phyloP scores from a whole-genome alignment of 2,329 filamentous ascomycete genomes.

The Colletotrichum chlorophyti region DNA sequence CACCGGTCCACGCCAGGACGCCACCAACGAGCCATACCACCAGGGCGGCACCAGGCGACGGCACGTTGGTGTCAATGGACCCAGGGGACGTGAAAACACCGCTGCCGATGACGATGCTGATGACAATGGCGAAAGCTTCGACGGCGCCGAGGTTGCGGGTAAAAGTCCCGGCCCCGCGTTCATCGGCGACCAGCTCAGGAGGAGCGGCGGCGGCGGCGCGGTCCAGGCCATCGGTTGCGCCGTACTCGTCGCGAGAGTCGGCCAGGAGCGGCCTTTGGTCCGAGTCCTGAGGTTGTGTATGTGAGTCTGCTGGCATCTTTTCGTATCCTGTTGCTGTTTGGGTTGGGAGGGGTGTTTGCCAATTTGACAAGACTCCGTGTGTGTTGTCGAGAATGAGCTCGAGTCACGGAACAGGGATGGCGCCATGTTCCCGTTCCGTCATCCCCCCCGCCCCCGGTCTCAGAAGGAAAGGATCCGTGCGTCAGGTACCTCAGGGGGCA shows the following conservation, averaged over 20 bases:
- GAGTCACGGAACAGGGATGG: slow-evolving; percentile 19
- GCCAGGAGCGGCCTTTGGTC: slow-evolving; percentile 19
- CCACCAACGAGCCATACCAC: slow-evolving; percentile 68
- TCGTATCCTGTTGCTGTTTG: not conserved
- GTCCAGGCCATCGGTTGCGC: slow-evolving; percentile 13
- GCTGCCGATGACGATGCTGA: slow-evolving; percentile 69
- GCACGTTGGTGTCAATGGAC: slow-evolving; percentile 68
- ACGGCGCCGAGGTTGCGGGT: slow-evolving; percentile 52
- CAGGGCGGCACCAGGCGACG: slow-evolving; percentile 64
- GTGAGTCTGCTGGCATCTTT: slow-evolving; percentile 14
- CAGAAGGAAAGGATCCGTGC: no score
- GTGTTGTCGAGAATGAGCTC: not conserved
- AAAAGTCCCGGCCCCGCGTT: slow-evolving; percentile 39
- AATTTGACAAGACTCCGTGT: not conserved
- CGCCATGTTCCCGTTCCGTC: no score
- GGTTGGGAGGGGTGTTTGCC: not conserved
- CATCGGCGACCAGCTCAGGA: slow-evolving; percentile 10
- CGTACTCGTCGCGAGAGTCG: slow-evolving; percentile 18
- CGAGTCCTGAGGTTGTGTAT: slow-evolving; percentile 2
- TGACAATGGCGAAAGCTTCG: slow-evolving; percentile 64
- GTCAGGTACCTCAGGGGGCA: no score
- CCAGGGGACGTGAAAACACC: slow-evolving; percentile 71
- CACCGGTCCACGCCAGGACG: slow-evolving; percentile 69
- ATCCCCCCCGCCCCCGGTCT: no score
- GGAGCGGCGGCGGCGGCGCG: not conserved